Evolutionary conservation across 2,329 filamentous ascomycete genomes (phyloP).

Genomic region (Escovopsis sp.): DNA sequence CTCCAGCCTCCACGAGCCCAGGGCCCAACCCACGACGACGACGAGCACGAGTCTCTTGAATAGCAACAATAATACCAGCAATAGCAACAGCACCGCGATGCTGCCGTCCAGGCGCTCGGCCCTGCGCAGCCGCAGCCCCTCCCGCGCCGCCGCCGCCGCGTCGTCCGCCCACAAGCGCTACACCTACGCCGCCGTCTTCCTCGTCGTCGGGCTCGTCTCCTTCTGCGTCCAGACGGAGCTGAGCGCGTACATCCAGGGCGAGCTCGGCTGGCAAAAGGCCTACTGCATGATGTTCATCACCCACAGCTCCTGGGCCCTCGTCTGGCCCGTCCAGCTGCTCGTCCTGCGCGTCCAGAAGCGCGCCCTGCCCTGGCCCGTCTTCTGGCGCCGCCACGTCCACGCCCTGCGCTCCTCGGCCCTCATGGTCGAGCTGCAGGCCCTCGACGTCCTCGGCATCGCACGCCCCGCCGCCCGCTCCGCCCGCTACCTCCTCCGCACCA

Average conservation of each 20-base stretch:
- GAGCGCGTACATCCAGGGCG: slow-evolving; percentile 84
- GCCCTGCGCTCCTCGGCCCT: slow-evolving; percentile 42
- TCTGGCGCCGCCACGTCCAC: slow-evolving; percentile 57
- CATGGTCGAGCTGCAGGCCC: slow-evolving; percentile 72
- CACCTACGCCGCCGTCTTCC: slow-evolving; percentile 71
- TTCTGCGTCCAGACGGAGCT: slow-evolving; percentile 95
- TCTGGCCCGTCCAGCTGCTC: slow-evolving; percentile 76
- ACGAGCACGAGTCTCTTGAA: slow-evolving; percentile 3
- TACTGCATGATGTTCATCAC: slow-evolving; percentile 99
- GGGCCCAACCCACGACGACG: too few relatives aligned
- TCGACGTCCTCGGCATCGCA: slow-evolving; percentile 43
- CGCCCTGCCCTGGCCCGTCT: slow-evolving; percentile 63
- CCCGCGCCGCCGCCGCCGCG: slow-evolving; percentile 22
- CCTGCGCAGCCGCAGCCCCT: slow-evolving; percentile 66
- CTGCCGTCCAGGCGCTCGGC: slow-evolving; percentile 34
- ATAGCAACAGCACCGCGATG: slow-evolving; percentile 4
- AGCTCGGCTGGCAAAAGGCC: slow-evolving; percentile 91
- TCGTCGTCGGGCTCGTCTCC: slow-evolving; percentile 66
- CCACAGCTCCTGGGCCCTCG: slow-evolving; percentile 79
- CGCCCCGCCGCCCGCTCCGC: slow-evolving; percentile 17
- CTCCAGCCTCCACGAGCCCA: slow-evolving; percentile 4
- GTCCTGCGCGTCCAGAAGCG: slow-evolving; percentile 69
- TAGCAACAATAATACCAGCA: slow-evolving; percentile 9
- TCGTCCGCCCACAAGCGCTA: slow-evolving; percentile 60
- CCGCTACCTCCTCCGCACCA: slow-evolving; percentile 63